Evolutionary conservation across 169 alveolate genomes (phyloP).

Genomic region (Amoebophrya sp.): DNA sequence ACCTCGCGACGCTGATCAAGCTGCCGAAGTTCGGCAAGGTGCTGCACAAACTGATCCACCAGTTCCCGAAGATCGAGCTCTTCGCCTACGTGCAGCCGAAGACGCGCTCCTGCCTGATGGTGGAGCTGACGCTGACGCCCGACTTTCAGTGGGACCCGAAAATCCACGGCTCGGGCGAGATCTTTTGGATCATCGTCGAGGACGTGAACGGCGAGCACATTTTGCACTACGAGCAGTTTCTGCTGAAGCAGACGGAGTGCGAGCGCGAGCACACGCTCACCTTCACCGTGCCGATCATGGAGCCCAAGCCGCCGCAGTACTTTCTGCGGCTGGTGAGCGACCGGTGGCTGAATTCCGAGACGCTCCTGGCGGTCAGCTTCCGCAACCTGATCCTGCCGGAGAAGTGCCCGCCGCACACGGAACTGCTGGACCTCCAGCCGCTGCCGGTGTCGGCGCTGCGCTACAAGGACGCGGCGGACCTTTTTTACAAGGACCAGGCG

Average conservation of each 20-base stretch:
- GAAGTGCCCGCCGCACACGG: conserved; percentile 79
- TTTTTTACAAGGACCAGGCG: conserved; percentile 36
- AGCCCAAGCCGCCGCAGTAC: conserved; percentile 88
- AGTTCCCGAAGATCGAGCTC: conserved; percentile 82
- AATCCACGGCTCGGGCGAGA: conserved; percentile 83
- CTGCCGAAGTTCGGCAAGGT: conserved; percentile 72
- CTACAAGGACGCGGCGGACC: conserved; percentile 59
- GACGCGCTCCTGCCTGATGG: conserved; percentile 81
- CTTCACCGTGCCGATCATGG: conserved; percentile 90
- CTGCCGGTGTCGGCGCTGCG: conserved; percentile 71
- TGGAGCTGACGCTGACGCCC: conserved; percentile 78
- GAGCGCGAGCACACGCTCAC: conserved; percentile 66
- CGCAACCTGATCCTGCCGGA: conserved; percentile 80
- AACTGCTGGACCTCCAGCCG: conserved; percentile 85
- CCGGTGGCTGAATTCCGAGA: conserved; percentile 74
- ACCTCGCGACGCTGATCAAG: conserved; percentile 83
- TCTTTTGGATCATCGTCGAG: conserved; percentile 90
- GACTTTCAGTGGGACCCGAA: conserved; percentile 87
- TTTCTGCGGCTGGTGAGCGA: conserved; percentile 92
- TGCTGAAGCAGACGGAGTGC: conserved; percentile 32
- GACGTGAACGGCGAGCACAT: conserved; percentile 91
- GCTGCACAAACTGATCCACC: conserved; percentile 69
- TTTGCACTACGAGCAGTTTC: conserved; percentile 79
- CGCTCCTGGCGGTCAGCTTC: conserved; percentile 64
- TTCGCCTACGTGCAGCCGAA: conserved; percentile 90